Conservation (phyloP, 108 stramenopile species). For the Skeletonema grethae region DNA sequence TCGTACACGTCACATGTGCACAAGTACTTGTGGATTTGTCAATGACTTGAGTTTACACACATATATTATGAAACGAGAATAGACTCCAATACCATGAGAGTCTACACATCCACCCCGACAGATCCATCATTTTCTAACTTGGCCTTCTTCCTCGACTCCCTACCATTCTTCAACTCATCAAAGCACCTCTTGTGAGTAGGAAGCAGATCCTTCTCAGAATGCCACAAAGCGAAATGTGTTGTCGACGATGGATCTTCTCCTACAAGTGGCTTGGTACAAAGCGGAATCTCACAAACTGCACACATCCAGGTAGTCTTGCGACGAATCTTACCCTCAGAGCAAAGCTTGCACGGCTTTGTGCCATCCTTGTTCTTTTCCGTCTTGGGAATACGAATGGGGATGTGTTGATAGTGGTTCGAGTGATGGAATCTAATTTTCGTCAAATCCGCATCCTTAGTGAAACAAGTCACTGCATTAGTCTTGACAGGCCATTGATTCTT, state of each 20-base stretch:
- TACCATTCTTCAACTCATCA: slow-evolving; percentile 23
- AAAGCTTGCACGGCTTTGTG: slow-evolving; percentile 22
- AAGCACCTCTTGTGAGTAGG: slow-evolving; percentile 24
- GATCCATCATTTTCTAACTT: neutral
- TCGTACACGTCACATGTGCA: neutral
- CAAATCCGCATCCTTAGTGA: slow-evolving; percentile 25
- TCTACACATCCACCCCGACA: neutral
- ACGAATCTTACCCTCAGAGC: slow-evolving; percentile 23
- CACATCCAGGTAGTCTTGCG: slow-evolving; percentile 35
- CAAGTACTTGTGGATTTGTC: neutral
- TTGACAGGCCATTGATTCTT: slow-evolving; percentile 29
- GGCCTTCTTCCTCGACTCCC: slow-evolving; percentile 26
- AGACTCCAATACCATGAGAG: neutral
- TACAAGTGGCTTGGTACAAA: slow-evolving; percentile 24
- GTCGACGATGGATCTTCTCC: slow-evolving; percentile 10
- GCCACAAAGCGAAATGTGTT: slow-evolving; percentile 38
- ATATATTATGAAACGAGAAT: neutral
- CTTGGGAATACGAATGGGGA: slow-evolving; percentile 21
- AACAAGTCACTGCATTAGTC: slow-evolving; percentile 20
- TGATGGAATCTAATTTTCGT: slow-evolving; percentile 28
- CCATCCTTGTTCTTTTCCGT: slow-evolving; percentile 26
- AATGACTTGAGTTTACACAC: neutral
- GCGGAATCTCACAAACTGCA: slow-evolving; percentile 17
- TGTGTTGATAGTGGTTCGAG: slow-evolving; percentile 13
- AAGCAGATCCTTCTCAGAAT: slow-evolving; percentile 19